A percentile compares a stretch with the other conserved stretches of the same genome.
These are phyloP conservation scores for Fusarium drepaniforme DNA, from an alignment of 2,329 filamentous ascomycete genomes.

Conservation along the genomic window DNA sequence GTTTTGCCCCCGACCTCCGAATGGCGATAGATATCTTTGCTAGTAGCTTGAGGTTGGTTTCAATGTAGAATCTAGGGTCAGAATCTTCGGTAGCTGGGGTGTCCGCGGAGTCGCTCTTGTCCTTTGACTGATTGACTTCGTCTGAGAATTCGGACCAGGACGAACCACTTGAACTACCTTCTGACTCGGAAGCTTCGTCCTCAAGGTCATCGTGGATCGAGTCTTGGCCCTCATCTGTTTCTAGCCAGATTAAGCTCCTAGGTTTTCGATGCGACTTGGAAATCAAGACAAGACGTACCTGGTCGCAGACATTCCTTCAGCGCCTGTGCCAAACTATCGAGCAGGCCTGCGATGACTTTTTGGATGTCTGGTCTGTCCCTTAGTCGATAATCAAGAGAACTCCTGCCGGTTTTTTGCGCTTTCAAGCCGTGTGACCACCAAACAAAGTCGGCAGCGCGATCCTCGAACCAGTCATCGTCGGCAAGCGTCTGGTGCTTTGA, in stretches of 20 bases:
- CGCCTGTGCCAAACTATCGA: not conserved
- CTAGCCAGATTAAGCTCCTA: not conserved
- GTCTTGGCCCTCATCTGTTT: not conserved
- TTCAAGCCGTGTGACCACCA: not conserved
- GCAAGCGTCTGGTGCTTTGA: not conserved
- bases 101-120: not conserved
- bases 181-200: not conserved
- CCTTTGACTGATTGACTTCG: not conserved
- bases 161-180: not conserved
- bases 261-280: not conserved
- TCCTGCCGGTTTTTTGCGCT: not conserved
- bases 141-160: not conserved
- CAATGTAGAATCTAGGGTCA: not conserved
- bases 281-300: not conserved
- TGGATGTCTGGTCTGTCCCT: not conserved
- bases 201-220: not conserved
- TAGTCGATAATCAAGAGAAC: not conserved
- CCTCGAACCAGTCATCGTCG: not conserved
- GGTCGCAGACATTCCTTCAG: not conserved
- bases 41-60: not conserved
- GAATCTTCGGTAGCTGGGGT: not conserved
- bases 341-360: not conserved
- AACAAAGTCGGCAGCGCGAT: not conserved
- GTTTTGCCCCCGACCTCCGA: not conserved
- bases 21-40: not conserved